A percentile compares a stretch with the other conserved stretches of the same genome.
Evolutionary conservation across 2,329 filamentous ascomycete species (phyloP).

Genomic region (Neopestalotiopsis sp.): DNA sequence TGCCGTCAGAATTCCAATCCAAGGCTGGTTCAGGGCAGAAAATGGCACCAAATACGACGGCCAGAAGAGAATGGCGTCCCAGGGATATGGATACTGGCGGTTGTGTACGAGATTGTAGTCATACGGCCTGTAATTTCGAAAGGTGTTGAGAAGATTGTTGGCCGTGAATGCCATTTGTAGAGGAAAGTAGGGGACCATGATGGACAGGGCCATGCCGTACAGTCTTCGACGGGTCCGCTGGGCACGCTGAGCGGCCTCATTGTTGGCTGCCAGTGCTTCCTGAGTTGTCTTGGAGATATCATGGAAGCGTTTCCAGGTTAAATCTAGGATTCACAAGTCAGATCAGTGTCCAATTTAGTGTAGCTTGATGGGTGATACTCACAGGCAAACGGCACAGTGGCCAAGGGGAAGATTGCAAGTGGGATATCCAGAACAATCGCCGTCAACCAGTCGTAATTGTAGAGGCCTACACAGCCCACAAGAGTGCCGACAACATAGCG

Average conservation of each 20-base stretch:
- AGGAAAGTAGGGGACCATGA: slow-evolving; percentile 57
- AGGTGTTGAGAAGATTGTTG: slow-evolving; percentile 43
- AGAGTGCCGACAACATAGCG: slow-evolving; percentile 56
- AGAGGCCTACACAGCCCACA: slow-evolving; percentile 52
- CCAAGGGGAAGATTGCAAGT: slow-evolving; percentile 46
- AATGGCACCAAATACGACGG: slow-evolving; percentile 46
- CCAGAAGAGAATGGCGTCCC: slow-evolving; percentile 52
- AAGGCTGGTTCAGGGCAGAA: slow-evolving; percentile 49
- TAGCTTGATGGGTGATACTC: slow-evolving; percentile 33
- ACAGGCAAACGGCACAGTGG: slow-evolving; percentile 54
- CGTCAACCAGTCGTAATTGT: slow-evolving; percentile 52
- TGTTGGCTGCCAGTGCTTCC: slow-evolving; percentile 45
- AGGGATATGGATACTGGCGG: slow-evolving; percentile 42
- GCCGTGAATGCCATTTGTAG: slow-evolving; percentile 47
- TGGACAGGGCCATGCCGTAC: slow-evolving; percentile 59
- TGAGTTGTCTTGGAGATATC: slow-evolving; percentile 47
- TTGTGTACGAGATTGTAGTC: slow-evolving; percentile 48
- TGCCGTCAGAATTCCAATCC: slow-evolving; percentile 52
- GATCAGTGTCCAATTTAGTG: background rate
- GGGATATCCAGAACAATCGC: slow-evolving; percentile 54
- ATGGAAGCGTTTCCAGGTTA: slow-evolving; percentile 54
- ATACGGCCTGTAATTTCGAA: slow-evolving; percentile 37
- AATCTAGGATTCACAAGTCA: slow-evolving; percentile 24
- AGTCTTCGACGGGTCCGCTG: slow-evolving; percentile 56
- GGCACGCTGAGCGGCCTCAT: slow-evolving; percentile 44